Conservation (phyloP, 805 yeast genomes). For the Saccharomyces jurei region DNA sequence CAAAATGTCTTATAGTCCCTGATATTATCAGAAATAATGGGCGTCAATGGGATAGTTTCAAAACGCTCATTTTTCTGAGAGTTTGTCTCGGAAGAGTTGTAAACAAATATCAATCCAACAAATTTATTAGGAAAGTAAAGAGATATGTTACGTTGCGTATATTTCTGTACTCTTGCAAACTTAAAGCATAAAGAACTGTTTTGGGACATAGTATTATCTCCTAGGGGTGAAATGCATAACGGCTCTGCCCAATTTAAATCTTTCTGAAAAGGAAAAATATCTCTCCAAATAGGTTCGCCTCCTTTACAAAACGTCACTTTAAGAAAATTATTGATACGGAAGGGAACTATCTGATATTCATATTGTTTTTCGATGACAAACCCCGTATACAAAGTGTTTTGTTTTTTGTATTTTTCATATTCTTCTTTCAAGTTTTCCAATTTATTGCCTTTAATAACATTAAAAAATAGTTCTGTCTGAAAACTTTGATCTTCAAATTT, state of each 20-base stretch:
- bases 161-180: conserved; percentile 50
- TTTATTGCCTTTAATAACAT: background rate
- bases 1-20: background rate
- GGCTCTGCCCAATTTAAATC: conserved; percentile 45
- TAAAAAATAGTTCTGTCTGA: background rate
- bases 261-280: conserved; percentile 29
- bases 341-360: conserved; percentile 33
- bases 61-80: background rate
- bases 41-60: background rate
- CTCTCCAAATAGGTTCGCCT: conserved; percentile 42
- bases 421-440: conserved; percentile 22
- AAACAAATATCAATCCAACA: conserved; percentile 58
- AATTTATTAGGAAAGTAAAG: conserved; percentile 48
- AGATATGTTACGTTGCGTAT: conserved; percentile 37
- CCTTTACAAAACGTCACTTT: conserved; percentile 43
- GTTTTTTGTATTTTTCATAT: conserved; percentile 14
- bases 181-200: conserved; percentile 37
- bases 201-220: conserved; percentile 21
- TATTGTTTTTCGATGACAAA: conserved; percentile 46
- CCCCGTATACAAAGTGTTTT: conserved; percentile 38
- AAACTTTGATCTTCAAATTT: background rate
- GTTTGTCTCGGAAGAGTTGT: conserved; percentile 26
- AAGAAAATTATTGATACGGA: conserved; percentile 36
- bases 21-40: background rate
- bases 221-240: conserved; percentile 30